Evolutionary conservation across 495 filamentous ascomycete genomes (phyloP), one percentile per base, ranked within the genome.

Genomic region (Aspergillus ellipticus): DNA sequence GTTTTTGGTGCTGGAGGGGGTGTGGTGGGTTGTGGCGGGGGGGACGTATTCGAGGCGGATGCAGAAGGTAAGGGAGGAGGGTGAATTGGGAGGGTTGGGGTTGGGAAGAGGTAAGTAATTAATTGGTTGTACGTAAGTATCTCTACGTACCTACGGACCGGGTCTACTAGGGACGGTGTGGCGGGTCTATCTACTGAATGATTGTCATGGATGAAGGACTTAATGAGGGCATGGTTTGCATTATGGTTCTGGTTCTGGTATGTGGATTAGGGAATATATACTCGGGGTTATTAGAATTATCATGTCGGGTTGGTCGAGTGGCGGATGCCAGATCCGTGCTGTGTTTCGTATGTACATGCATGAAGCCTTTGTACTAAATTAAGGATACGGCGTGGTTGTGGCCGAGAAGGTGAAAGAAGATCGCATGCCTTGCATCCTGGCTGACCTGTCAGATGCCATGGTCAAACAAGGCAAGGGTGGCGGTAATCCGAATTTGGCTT

Each of bases 1-100:
- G 0, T 70, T 85, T 33, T 57, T 83, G 1, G 51, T 78, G 0
- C 64, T 80, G 24, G 71, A 75, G 47, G 56, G 70, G n/a, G 35
- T 41, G 3, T 74, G 73, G 66, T 76, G 74, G 74, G 11, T 76
- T 10, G 53, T 70, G 51, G 67, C 66, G 17, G 67, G 68, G n/a
- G 64, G 64, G 42, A 55, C 58, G n/a, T 76, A 76, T 39, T 66
- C 69, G 1, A 50, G 37, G 22, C 65, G 53, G 6, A 67, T 68
- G 39, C 65, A 65, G 43, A 59, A 65, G 24, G 66, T 59, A 3
- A 57, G 57, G 21, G 67, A 63, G 16, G 56, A 66, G 57, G n/a
- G n/a, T n/a, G n/a, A n/a, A n/a, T n/a, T n/a, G n/a, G n/a, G n/a
- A n/a, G n/a, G n/a, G n/a, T n/a, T n/a, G n/a, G n/a, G n/a, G 50